A percentile compares a stretch with the other conserved stretches of the same genome.
These are phyloP conservation scores for Carex parvula DNA, from an alignment of 176 grass and related monocot species.

Conservation along the genomic window DNA sequence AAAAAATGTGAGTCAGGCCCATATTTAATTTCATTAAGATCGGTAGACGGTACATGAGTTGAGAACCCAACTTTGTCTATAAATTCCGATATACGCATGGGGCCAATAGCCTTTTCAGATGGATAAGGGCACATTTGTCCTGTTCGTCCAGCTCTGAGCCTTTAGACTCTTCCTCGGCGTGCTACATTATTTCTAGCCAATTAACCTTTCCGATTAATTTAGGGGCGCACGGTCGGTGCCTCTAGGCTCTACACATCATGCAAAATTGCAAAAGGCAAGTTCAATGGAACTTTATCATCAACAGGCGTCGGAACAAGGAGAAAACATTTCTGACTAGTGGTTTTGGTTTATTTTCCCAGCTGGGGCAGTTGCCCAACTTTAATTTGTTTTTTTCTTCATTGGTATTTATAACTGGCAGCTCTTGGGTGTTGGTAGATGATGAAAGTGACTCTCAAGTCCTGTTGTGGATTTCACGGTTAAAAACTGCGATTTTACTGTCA, in stretches of 20 bases:
- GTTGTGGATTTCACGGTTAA: neutral
- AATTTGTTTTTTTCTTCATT: neutral
- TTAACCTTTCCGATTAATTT: neutral
- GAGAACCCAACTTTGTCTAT: no score
- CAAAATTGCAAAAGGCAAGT: neutral
- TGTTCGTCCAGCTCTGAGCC: conserved; percentile 2
- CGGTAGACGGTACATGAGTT: no score
- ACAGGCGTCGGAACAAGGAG: neutral
- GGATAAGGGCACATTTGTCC: neutral
- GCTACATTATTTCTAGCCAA: neutral
- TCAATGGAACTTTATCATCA: neutral
- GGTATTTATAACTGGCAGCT: conserved; percentile 1
- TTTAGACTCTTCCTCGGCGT: conserved; percentile 14
- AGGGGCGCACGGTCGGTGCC: neutral
- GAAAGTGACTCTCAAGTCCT: neutral
- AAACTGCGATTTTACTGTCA: neutral
- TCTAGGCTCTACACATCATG: neutral
- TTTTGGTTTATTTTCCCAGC: neutral
- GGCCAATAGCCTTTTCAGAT: neutral
- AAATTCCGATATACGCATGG: neutral
- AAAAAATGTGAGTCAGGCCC: no score
- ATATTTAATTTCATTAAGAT: no score
- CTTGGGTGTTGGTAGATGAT: neutral
- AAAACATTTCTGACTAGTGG: neutral
- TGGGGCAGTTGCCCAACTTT: neutral